Evolutionary conservation across 208 protist genomes (phyloP).

Genomic region (Porcisia hertigi): DNA sequence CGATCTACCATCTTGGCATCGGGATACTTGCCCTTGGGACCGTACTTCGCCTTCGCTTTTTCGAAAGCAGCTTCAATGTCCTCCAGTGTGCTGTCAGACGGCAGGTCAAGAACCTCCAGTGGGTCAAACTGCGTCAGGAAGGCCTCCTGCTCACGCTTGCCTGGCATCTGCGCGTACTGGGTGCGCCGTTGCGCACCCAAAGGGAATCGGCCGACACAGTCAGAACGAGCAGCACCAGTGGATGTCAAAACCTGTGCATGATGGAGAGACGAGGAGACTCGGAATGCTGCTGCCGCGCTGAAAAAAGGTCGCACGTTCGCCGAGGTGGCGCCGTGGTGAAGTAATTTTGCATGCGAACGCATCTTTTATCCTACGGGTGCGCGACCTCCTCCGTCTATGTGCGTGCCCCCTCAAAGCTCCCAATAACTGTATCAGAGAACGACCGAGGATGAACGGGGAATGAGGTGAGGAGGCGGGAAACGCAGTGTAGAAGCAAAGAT

Average conservation of each 20-base stretch:
- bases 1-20: slow-evolving; percentile 81
- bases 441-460: no score
- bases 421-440: background rate
- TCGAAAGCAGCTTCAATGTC: slow-evolving; percentile 77
- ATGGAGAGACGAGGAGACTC: slow-evolving; percentile 2
- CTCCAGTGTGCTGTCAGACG: slow-evolving; percentile 68
- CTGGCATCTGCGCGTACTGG: slow-evolving; percentile 78
- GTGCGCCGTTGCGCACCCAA: slow-evolving; percentile 45
- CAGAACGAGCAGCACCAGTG: background rate
- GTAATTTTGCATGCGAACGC: slow-evolving; percentile 6
- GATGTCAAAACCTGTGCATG: slow-evolving; percentile 13
- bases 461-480: background rate
- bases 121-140: slow-evolving; percentile 86
- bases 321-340: background rate
- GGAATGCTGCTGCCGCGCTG: slow-evolving; percentile 10
- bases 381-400: background rate
- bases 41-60: slow-evolving; percentile 60
- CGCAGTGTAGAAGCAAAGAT: background rate
- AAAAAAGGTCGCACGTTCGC: slow-evolving; percentile 5
- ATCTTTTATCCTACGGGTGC: background rate
- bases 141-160: slow-evolving; percentile 83
- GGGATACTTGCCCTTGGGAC: slow-evolving; percentile 55
- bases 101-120: slow-evolving; percentile 71
- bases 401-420: background rate
- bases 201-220: background rate